Evolutionary conservation across 2,329 filamentous ascomycete genomes (phyloP).

Genomic region (Cladosporium sphaerospermum): DNA sequence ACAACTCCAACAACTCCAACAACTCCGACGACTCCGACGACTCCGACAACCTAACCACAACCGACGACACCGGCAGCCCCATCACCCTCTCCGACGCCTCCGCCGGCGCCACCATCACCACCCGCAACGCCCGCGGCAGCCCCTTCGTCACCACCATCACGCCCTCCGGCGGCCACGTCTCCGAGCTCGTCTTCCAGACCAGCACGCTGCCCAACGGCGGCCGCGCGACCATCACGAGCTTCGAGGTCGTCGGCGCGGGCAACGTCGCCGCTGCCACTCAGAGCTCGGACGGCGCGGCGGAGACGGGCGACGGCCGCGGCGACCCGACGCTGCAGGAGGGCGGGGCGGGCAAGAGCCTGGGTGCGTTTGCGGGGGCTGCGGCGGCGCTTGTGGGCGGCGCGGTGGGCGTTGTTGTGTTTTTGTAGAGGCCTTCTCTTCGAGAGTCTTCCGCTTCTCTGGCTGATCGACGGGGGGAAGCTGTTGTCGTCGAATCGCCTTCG

Average conservation of each 20-base stretch:
- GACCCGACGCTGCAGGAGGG: slow-evolving; percentile 35
- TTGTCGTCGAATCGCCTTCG: no score
- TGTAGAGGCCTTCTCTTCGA: no score
- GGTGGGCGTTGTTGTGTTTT: no score
- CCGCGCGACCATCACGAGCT: slow-evolving; percentile 39
- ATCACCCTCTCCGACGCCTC: slow-evolving; percentile 30
- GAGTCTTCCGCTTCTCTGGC: no score
- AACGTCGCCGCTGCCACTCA: slow-evolving; percentile 14
- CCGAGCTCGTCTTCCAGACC: slow-evolving; percentile 33
- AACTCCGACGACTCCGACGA: slow-evolving; percentile 2
- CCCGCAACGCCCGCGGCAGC: slow-evolving; percentile 35
- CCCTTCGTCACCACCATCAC: slow-evolving; percentile 44
- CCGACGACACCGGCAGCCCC: slow-evolving; percentile 35
- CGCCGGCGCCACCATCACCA: slow-evolving; percentile 37
- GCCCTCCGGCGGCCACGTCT: slow-evolving; percentile 37
- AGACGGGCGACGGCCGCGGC: neutral
- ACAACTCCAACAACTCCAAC: neutral
- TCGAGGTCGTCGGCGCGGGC: slow-evolving; percentile 34
- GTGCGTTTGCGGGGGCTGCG: slow-evolving; percentile 28
- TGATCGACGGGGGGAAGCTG: no score
- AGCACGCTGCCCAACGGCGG: slow-evolving; percentile 30
- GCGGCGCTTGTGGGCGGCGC: slow-evolving; percentile 25
- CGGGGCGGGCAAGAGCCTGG: slow-evolving; percentile 25
- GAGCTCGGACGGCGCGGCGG: slow-evolving; percentile 12
- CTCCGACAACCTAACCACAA: slow-evolving; percentile 25